Conservation (phyloP, 192 early-diverging fungal species). For the Umbelopsis ramanniana region DNA sequence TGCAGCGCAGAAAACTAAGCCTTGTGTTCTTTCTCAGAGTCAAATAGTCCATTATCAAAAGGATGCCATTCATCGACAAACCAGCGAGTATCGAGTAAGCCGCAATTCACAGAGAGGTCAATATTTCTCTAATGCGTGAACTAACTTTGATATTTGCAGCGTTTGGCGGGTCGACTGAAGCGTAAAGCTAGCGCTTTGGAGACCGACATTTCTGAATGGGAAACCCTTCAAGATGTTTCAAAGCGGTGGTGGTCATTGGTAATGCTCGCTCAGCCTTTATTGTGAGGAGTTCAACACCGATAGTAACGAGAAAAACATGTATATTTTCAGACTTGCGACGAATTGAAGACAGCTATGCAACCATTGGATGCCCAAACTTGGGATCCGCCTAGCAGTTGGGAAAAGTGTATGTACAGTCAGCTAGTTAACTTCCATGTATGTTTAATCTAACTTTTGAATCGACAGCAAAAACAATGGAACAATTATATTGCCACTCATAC, state of each 20-base stretch:
- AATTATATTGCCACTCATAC: slow-evolving; percentile 2
- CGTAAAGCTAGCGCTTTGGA: slow-evolving; percentile 17
- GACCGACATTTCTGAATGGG: not conserved
- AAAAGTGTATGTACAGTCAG: not conserved
- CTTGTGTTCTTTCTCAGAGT: not conserved
- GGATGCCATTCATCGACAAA: slow-evolving; percentile 2
- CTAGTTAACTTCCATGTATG: not conserved
- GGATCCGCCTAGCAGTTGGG: not conserved
- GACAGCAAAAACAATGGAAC: not conserved
- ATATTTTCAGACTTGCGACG: not conserved
- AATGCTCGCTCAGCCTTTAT: not conserved
- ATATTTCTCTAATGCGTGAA: slow-evolving; percentile 15
- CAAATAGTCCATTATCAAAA: slow-evolving; percentile 25
- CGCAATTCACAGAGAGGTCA: not conserved
- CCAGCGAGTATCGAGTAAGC: not conserved
- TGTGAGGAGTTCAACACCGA: not conserved
- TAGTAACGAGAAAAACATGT: not conserved
- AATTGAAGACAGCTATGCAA: not conserved
- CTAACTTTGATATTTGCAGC: slow-evolving; percentile 16
- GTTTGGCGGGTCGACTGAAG: not conserved
- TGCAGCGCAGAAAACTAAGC: too few species aligned
- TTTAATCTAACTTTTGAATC: not conserved
- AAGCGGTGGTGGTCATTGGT: not conserved
- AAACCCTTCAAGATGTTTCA: not conserved
- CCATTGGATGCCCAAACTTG: not conserved